These are phyloP conservation scores for Annulohypoxylon truncatum DNA, from an alignment of 2,329 filamentous ascomycete species.

Conservation along the genomic window DNA sequence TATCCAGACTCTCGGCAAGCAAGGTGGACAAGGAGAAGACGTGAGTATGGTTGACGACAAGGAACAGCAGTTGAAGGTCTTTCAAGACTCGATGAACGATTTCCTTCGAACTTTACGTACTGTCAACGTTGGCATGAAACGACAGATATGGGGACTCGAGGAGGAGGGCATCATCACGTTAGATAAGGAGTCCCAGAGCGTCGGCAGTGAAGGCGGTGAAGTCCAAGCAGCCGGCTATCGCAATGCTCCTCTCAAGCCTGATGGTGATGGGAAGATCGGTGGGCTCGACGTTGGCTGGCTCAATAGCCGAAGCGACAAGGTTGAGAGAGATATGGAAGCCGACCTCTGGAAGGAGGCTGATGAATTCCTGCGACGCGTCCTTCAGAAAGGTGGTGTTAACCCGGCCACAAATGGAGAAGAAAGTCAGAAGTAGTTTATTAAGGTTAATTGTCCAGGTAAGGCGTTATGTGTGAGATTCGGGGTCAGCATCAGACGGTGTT, in stretches of 20 bases:
- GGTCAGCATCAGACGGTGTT: constrained; percentile 37
- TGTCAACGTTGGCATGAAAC: constrained; percentile 78
- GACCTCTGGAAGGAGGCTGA: constrained; percentile 73
- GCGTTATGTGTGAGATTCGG: background rate
- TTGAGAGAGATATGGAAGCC: constrained; percentile 84
- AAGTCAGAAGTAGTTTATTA: background rate
- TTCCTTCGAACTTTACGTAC: constrained; percentile 80
- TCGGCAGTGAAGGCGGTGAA: constrained; percentile 44
- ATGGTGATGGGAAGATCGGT: constrained; percentile 67
- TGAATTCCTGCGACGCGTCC: constrained; percentile 33
- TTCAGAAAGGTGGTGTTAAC: constrained; percentile 11
- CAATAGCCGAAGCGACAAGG: constrained; percentile 85
- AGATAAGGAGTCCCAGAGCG: constrained; percentile 42
- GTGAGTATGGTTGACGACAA: constrained; percentile 55
- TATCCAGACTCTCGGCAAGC: constrained; percentile 70
- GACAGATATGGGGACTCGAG: constrained; percentile 82
- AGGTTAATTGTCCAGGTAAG: background rate
- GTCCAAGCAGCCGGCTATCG: constrained; percentile 37
- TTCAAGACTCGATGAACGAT: constrained; percentile 69
- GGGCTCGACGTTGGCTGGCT: constrained; percentile 86
- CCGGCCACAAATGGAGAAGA: constrained; percentile 5
- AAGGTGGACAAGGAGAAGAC: constrained; percentile 48
- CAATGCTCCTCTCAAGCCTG: constrained; percentile 61
- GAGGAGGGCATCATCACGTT: constrained; percentile 80
- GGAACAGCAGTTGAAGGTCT: constrained; percentile 63